These are phyloP conservation scores for Paraphoma sp. DNA, from an alignment of 2,329 filamentous ascomycete species.

Conservation along the genomic window DNA sequence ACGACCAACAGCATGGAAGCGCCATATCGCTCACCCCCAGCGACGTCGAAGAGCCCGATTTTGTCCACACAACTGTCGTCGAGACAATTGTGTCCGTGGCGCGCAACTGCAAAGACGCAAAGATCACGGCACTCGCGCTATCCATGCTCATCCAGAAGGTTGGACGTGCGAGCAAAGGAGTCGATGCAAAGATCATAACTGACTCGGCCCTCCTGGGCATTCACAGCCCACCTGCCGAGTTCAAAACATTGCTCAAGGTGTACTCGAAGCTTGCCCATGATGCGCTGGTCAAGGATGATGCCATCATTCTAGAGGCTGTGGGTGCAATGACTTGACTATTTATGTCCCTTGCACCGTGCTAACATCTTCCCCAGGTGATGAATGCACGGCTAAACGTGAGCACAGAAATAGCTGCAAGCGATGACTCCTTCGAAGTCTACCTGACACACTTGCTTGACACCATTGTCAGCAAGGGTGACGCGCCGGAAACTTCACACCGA, in stretches of 20 bases:
- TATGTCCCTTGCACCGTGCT: background rate
- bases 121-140: conserved; percentile 90
- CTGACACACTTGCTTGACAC: conserved; percentile 82
- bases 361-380: conserved; percentile 62
- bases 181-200: conserved; percentile 85
- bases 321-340: conserved; percentile 38
- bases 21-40: conserved; percentile 78
- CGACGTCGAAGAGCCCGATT: conserved; percentile 78
- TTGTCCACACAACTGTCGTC: conserved; percentile 87
- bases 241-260: conserved; percentile 83
- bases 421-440: conserved; percentile 82
- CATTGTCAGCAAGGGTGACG: conserved; percentile 89
- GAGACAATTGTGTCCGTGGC: conserved; percentile 93
- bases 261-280: conserved; percentile 78
- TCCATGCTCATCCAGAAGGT: conserved; percentile 98
- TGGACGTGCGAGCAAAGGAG: conserved; percentile 77
- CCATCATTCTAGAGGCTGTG: conserved; percentile 73
- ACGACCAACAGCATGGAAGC: conserved; percentile 68
- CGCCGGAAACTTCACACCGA: conserved; percentile 72
- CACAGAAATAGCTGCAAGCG: conserved; percentile 69
- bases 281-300: conserved; percentile 73
- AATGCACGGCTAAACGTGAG: conserved; percentile 83
- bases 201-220: conserved; percentile 81
- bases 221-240: conserved; percentile 79
- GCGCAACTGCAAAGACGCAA: conserved; percentile 79